Base-by-base conservation (phyloP, 208 protist genomes). In the Herpetomonas samuelpessoai region DNA sequence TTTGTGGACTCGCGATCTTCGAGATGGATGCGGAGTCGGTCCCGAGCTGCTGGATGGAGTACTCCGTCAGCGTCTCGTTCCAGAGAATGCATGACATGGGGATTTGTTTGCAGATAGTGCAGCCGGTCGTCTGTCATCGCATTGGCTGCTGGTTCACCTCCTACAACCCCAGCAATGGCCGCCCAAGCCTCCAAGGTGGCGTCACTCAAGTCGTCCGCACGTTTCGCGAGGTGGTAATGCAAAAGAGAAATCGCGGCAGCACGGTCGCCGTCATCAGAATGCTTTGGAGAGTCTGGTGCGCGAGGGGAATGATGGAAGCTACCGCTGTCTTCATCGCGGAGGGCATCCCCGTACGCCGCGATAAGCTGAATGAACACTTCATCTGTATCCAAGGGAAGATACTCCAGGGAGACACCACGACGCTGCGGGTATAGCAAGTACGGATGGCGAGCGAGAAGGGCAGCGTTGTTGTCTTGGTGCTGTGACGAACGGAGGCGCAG, bases 361-460 rank as follows among this genome's bases (percentile, higher is more conserved):
- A 56, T 6, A 21, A 56, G 28, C 10, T 12, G 16, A 1, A 2
- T 3, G 3, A 56, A 22, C n/a, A 35, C 9, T 9, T 28, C 51
- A 30, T 56, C 51, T 7, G 26, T 30, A 1, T 56, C 25, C 1
- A 56, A 24, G 51, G 28, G 28, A 2, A 56, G 6, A 7, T 35
- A 2, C 28, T 56, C 28, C 22, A 56, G 16, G 9, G 25, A 16
- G 1, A 56, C 25, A 3, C 51, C 51, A 9, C 51, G 51, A 35
- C 51, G 12, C 19, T 21, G 35, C 31, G 51, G 25, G 25, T 56
- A 30, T 9, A 56, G 26, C 10, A 56, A 27, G 51, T 56, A 56
- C 1, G 51, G 51, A 18, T 56, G 51, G 3, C 25, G 51, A 19
- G 28, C 3, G 1, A 56, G 51, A 6, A 56, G 4, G 1, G 51